Percentiles rank a stretch among this genome's conserved stretches.
phyloP scores from a whole-genome alignment of 805 yeast species.

The Candida quercuum region DNA sequence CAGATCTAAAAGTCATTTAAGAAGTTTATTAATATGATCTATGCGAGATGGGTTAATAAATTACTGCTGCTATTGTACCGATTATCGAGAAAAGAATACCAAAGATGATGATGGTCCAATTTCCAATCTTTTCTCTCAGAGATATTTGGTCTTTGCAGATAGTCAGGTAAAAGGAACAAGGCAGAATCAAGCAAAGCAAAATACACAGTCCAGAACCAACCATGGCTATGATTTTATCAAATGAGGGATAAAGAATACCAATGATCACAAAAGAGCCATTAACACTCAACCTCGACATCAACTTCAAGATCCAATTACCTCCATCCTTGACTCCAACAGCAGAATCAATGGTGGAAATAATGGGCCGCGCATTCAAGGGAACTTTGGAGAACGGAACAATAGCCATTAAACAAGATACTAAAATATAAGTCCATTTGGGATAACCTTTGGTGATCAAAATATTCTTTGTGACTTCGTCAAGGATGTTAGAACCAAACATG shows the following conservation, averaged over 20 bases:
- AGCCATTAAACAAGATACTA: constrained; percentile 68
- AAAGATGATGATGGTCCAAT: constrained; percentile 38
- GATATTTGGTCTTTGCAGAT: constrained; percentile 43
- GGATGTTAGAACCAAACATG: constrained; percentile 72
- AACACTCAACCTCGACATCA: constrained; percentile 33
- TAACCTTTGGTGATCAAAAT: constrained; percentile 61
- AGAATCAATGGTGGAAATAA: constrained; percentile 63
- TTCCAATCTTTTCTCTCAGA: constrained; percentile 30
- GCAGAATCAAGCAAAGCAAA: constrained; percentile 72
- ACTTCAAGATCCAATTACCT: constrained; percentile 16
- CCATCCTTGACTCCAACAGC: constrained; percentile 30
- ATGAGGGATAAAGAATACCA: constrained; percentile 67
- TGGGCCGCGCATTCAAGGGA: constrained; percentile 80
- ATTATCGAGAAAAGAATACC: constrained; percentile 44
- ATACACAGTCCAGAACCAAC: constrained; percentile 80
- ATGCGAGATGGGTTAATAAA: too few relatives aligned
- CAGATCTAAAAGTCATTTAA: too few relatives aligned
- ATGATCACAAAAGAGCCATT: constrained; percentile 52
- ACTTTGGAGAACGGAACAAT: constrained; percentile 78
- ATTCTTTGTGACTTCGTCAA: constrained; percentile 75
- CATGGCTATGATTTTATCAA: constrained; percentile 77
- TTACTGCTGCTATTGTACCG: constrained; percentile 56
- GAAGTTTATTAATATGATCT: too few relatives aligned
- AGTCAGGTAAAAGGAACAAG: constrained; percentile 63
- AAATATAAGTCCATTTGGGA: constrained; percentile 54